Evolutionary conservation across 371 early-diverging fungal species (phyloP).

Genomic region (Mucor mucedo): DNA sequence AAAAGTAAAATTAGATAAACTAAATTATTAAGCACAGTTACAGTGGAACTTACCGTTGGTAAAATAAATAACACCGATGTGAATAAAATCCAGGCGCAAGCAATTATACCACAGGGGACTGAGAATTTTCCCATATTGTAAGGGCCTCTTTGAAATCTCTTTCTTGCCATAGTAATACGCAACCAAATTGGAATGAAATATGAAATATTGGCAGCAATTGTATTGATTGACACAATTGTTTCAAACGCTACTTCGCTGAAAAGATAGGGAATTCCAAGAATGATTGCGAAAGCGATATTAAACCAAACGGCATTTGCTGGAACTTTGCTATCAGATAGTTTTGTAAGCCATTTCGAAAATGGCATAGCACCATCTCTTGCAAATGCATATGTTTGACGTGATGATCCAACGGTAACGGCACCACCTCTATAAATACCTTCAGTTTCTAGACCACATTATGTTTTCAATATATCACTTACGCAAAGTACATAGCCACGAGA

Average conservation of each 20-base stretch:
- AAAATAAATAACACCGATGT: conserved; percentile 67
- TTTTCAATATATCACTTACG: conserved; percentile 15
- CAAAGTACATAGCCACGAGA: conserved; percentile 61
- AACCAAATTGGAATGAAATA: conserved; percentile 71
- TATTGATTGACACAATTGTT: conserved; percentile 72
- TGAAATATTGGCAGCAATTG: conserved; percentile 71
- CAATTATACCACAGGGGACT: conserved; percentile 33
- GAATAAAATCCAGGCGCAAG: conserved; percentile 59
- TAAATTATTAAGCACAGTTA: not conserved
- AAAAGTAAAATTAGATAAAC: not conserved
- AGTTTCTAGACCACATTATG: not conserved
- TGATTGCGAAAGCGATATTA: conserved; percentile 47
- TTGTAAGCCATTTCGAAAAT: conserved; percentile 39
- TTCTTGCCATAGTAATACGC: conserved; percentile 52
- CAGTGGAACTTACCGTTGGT: conserved; percentile 30
- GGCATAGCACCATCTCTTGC: conserved; percentile 66
- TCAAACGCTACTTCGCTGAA: conserved; percentile 54
- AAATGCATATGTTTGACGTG: conserved; percentile 69
- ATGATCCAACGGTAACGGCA: conserved; percentile 56
- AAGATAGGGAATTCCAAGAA: conserved; percentile 50
- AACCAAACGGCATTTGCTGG: conserved; percentile 58
- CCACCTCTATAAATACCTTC: not conserved
- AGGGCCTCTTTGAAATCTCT: conserved; percentile 32
- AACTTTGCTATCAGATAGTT: conserved; percentile 35
- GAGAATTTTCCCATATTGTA: conserved; percentile 21